These are phyloP conservation scores for Arxiozyma bovina DNA, from an alignment of 1,139 yeast species.

Conservation along the genomic window DNA sequence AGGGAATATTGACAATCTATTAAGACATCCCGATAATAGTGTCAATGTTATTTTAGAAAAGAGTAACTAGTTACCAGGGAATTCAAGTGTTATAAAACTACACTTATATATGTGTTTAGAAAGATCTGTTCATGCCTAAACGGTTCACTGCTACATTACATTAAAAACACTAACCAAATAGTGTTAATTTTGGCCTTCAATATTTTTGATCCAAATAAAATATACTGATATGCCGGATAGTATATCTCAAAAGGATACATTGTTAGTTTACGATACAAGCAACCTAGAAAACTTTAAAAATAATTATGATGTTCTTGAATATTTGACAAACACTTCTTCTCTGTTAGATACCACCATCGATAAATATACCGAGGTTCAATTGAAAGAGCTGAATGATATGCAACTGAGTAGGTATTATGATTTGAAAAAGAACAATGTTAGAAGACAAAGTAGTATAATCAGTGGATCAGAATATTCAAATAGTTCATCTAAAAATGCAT, in stretches of 20 bases:
- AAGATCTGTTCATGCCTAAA: no score
- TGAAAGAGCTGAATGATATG: constrained; percentile 14
- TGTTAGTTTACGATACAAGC: neutral
- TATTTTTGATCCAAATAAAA: neutral
- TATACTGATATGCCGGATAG: neutral
- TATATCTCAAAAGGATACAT: neutral
- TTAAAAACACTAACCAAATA: no score
- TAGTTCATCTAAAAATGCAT: neutral
- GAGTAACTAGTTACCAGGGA: neutral
- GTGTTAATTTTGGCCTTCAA: neutral
- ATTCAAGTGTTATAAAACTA: no score
- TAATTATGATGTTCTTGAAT: neutral
- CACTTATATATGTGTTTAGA: neutral
- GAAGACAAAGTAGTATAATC: constrained; percentile 17
- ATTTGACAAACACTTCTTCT: constrained; percentile 11
- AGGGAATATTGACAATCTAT: neutral
- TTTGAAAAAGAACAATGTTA: constrained; percentile 8
- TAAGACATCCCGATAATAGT: neutral
- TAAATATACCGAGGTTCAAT: constrained; percentile 8
- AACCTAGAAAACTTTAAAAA: constrained; percentile 1
- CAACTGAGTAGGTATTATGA: constrained; percentile 19
- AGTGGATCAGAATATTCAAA: constrained; percentile 15
- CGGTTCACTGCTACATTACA: neutral
- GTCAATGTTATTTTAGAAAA: neutral
- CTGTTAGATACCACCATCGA: constrained; percentile 8